Conservation (phyloP, 768 basidiomycete species). For the Mycena alexandri region DNA sequence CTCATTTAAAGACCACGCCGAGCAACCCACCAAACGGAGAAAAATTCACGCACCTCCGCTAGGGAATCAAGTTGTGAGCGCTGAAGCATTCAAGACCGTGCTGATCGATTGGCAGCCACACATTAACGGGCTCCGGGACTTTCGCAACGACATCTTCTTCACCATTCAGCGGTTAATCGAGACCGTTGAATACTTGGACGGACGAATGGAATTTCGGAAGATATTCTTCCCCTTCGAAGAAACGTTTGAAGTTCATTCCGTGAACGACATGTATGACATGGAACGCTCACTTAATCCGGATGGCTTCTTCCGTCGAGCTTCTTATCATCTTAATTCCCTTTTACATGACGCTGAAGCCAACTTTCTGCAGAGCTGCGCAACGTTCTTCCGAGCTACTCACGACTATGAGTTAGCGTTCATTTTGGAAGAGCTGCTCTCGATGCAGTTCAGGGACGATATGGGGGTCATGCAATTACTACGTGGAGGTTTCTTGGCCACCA, state of each 20-base stretch:
- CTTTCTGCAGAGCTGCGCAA: background rate
- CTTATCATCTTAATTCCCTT: background rate
- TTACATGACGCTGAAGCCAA: constrained; percentile 9
- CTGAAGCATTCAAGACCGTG: background rate
- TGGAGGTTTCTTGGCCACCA: background rate
- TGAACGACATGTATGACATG: background rate
- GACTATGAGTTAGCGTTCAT: background rate
- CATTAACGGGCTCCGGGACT: background rate
- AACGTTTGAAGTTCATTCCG: background rate
- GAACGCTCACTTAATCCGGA: background rate
- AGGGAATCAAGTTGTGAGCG: background rate
- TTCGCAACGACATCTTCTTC: background rate
- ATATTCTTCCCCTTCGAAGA: constrained; percentile 13
- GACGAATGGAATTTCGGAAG: background rate
- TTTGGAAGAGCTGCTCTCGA: background rate
- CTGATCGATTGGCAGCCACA: background rate
- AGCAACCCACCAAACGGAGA: background rate
- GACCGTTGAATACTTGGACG: background rate
- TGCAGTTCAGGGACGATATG: background rate
- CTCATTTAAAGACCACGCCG: background rate
- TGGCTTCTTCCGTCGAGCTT: background rate
- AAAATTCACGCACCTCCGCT: background rate
- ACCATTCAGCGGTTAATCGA: background rate
- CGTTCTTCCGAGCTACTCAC: background rate
- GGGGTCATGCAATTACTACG: background rate